These are phyloP conservation scores for Neofusicoccum laricinum DNA, from an alignment of 2,329 filamentous ascomycete genomes.

Conservation along the genomic window DNA sequence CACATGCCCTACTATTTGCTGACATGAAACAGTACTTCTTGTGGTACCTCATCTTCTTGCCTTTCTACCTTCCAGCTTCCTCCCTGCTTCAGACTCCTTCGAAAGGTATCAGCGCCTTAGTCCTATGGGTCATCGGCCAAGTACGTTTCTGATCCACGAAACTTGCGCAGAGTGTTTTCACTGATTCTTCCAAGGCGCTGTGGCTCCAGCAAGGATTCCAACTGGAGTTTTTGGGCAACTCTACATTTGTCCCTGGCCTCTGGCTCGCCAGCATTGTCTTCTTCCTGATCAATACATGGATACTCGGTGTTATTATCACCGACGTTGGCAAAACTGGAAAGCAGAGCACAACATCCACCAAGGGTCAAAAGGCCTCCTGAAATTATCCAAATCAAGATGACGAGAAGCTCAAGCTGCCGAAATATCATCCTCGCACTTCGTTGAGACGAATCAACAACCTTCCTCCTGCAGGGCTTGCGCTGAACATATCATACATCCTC, in stretches of 20 bases:
- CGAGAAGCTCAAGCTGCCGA: too few species aligned
- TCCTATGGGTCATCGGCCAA: slow-evolving; percentile 74
- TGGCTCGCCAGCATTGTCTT: slow-evolving; percentile 75
- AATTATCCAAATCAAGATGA: too few species aligned
- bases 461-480: neutral
- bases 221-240: slow-evolving; percentile 63
- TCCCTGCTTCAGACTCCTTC: slow-evolving; percentile 61
- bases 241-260: slow-evolving; percentile 81
- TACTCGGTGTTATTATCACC: slow-evolving; percentile 73
- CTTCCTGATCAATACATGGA: slow-evolving; percentile 83
- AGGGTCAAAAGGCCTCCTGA: neutral
- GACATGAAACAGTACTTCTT: slow-evolving; percentile 74
- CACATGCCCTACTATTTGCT: neutral
- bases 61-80: slow-evolving; percentile 82
- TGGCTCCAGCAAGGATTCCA: slow-evolving; percentile 53
- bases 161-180: neutral
- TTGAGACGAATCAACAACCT: neutral
- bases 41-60: slow-evolving; percentile 94
- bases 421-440: neutral
- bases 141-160: slow-evolving; percentile 30
- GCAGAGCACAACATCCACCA: too few species aligned
- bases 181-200: slow-evolving; percentile 27
- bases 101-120: slow-evolving; percentile 63
- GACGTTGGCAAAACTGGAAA: slow-evolving; percentile 52
- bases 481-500: neutral